phyloP scores from a whole-genome alignment of 106 monocot genomes.

The Platanthera zijinensis region DNA sequence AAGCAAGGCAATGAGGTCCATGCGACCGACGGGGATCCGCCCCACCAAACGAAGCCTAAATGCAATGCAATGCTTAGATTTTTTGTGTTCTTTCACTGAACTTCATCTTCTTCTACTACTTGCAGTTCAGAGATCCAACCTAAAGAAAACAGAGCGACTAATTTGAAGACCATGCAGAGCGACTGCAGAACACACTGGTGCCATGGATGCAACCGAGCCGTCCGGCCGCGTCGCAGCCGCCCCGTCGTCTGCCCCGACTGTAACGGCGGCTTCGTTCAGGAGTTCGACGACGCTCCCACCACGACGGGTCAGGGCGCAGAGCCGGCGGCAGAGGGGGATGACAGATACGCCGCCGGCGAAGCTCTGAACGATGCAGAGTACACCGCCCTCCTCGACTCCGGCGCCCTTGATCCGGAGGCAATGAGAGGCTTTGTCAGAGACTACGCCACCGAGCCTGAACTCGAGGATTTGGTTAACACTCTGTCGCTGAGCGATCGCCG shows the following conservation, averaged over 20 bases:
- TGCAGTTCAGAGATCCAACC: too few relatives aligned
- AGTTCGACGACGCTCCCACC: slow-evolving; percentile 37
- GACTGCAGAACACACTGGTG: slow-evolving; percentile 57
- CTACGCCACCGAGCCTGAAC: slow-evolving; percentile 51
- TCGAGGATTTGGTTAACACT: slow-evolving; percentile 61
- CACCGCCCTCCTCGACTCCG: slow-evolving; percentile 26
- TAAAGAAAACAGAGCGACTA: too few relatives aligned
- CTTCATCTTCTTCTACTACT: too few relatives aligned
- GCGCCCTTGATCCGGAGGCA: slow-evolving; percentile 24
- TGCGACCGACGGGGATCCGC: too few relatives aligned
- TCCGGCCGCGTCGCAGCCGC: slow-evolving; percentile 30
- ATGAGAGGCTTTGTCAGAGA: slow-evolving; percentile 23
- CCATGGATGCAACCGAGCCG: slow-evolving; percentile 41
- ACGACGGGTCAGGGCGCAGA: slow-evolving; percentile 33
- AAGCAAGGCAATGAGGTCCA: too few relatives aligned
- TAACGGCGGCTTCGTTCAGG: slow-evolving; percentile 51
- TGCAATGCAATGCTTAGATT: too few relatives aligned
- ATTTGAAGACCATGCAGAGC: slow-evolving; percentile 30
- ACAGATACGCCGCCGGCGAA: slow-evolving; percentile 20
- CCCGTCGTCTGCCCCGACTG: slow-evolving; percentile 54
- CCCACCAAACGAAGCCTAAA: too few relatives aligned
- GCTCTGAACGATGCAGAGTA: slow-evolving; percentile 28
- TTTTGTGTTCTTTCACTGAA: too few relatives aligned
- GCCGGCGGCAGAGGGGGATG: slow-evolving; percentile 9
- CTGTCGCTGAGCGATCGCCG: slow-evolving; percentile 24